Evolutionary conservation across 2,329 filamentous ascomycete species (phyloP).

Genomic region (Fusarium proliferatum): DNA sequence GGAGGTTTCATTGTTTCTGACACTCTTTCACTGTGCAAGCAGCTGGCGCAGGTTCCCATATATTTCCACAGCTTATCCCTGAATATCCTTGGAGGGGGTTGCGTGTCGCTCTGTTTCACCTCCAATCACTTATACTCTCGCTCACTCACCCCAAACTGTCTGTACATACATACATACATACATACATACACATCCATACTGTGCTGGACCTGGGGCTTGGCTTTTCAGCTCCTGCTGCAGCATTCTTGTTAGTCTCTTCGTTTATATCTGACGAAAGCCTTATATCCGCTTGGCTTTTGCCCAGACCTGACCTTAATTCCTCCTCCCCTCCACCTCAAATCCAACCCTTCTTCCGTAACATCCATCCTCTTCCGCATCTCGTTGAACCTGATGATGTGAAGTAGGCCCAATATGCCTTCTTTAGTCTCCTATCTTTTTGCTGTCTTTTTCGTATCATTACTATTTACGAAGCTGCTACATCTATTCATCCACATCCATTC

Average conservation of each 20-base stretch:
- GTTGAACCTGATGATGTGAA: constrained; percentile 31
- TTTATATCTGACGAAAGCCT: constrained; percentile 27
- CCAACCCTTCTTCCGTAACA: neutral
- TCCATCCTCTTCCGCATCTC: neutral
- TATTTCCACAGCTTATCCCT: neutral
- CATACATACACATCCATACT: neutral
- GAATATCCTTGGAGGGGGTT: constrained; percentile 22
- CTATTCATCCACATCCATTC: constrained; percentile 43
- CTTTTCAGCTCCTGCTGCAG: constrained; percentile 15
- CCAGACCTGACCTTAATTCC: constrained; percentile 26
- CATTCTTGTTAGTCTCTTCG: neutral
- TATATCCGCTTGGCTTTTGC: constrained; percentile 40
- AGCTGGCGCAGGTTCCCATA: neutral
- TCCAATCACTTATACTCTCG: constrained; percentile 9
- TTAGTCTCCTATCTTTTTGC: constrained; percentile 45
- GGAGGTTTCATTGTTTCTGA: neutral
- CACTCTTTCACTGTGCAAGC: constrained; percentile 2
- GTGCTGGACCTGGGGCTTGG: constrained; percentile 17
- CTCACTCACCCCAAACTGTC: neutral
- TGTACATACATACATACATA: neutral
- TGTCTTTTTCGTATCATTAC: constrained; percentile 43
- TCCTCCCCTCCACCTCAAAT: constrained; percentile 8
- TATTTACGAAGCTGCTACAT: constrained; percentile 44
- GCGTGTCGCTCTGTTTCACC: constrained; percentile 39
- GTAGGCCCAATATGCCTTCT: constrained; percentile 39